A percentile compares a stretch with the other conserved stretches of the same genome.
phyloP scores from a whole-genome alignment of 2,329 filamentous ascomycete species.

The Exophiala sp. region DNA sequence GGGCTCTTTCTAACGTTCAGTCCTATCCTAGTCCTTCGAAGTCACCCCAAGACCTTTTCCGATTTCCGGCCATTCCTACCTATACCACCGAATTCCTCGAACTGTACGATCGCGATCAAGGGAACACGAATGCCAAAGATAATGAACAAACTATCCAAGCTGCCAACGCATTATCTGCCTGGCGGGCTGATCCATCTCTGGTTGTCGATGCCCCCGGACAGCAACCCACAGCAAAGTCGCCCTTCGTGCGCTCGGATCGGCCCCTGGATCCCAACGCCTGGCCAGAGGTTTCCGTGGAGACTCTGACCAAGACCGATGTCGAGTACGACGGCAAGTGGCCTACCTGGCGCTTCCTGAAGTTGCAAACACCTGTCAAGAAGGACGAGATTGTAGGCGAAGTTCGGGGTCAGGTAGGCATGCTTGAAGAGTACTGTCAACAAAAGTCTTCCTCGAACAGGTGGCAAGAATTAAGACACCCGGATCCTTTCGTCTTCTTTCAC shows the following conservation, averaged over 20 bases:
- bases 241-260: conserved; percentile 60
- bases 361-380: conserved; percentile 47
- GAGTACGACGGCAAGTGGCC: conserved; percentile 53
- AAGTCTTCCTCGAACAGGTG: conserved; percentile 55
- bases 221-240: conserved; percentile 53
- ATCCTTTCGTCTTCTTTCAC: conserved; percentile 80
- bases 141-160: conserved; percentile 75
- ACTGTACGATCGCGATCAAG: conserved; percentile 60
- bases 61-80: conserved; percentile 57
- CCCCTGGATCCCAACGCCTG: conserved; percentile 51
- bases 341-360: conserved; percentile 59
- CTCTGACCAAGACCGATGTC: conserved; percentile 45
- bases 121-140: conserved; percentile 48
- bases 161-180: conserved; percentile 66
- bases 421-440: conserved; percentile 65
- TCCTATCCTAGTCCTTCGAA: conserved; percentile 71
- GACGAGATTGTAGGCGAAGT: conserved; percentile 63
- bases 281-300: conserved; percentile 49
- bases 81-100: conserved; percentile 72
- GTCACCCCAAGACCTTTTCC: conserved; percentile 47
- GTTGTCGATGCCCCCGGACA: conserved; percentile 61
- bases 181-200: conserved; percentile 68
- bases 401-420: conserved; percentile 68
- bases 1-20: conserved; percentile 51
- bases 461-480: conserved; percentile 54